Evolutionary conservation across 2,329 filamentous ascomycete species (phyloP), one percentile per base, ranked within the genome.

Genomic region (Myriangium duriaei): DNA sequence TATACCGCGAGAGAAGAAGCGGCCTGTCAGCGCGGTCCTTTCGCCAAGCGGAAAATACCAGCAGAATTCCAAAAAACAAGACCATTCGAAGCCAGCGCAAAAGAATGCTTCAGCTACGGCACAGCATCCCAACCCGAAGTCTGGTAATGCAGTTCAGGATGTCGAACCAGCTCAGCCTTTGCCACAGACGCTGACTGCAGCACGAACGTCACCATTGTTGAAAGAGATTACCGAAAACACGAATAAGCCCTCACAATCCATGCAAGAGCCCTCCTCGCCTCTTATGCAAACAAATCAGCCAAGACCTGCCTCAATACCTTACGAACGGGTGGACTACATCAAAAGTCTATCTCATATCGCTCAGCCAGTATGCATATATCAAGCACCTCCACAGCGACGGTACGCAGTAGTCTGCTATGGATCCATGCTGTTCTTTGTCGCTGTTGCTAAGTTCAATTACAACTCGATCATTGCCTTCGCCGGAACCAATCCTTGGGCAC

Each of bases 331-430:
- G 11, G 11, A 12, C 18, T 6, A 13, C 5, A 14, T 26, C 16
- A 12, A 36, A 9, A 21, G 21, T n/a, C 19, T 36, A 4, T n/a
- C 33, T 7, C 9, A 12, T 10, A 16, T 15, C 14, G 11, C 33
- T 19, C 14, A 34, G 11, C 40, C 40, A 4, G 31, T 38, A n/a
- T 18, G 28, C 5, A n/a, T 42, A 13, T 42, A 42, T 26, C 14
- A 26, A 29, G 40, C 40, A 6, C 34, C 34, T 14, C 16, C 34
- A 13, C 40, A 42, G n/a, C 34, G 16, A 4, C 29, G 28, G 12
- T 14, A 38, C 13, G 30, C 16, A 4, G 11, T 33, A 4, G 30
- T 39, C 30, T 39, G 13, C 15, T 18, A 21, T 17, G 30, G 29
- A 12, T 39, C 36, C 9, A n/a, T 39, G 36, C 12, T 39, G 7